Base-by-base conservation (phyloP, 495 filamentous ascomycete genomes). In the Hypoxylon lienhwacheense region DNA sequence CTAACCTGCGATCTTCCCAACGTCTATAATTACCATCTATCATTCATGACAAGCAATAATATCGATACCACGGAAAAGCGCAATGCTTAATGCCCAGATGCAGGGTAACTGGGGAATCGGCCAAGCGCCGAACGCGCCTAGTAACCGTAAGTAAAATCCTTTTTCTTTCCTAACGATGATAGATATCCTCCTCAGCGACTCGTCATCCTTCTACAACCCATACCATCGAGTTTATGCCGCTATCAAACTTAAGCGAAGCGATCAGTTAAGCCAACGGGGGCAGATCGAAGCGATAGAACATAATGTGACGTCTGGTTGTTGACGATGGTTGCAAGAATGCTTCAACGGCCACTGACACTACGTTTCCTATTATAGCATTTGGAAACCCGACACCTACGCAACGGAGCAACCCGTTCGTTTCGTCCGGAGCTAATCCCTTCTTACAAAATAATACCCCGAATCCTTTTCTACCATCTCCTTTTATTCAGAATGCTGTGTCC, bases 61-160 rank as follows among this genome's bases (percentile, higher is more conserved):
- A 5, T 7, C 37, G 14, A 34, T 21, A 31, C 14, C 22, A 35
- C 40, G 40, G 41, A 17, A 26, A 41, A 47, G 20, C 61, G 54
- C 57, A 41, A 67, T 67, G 64, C 31, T 58, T 60, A 54, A 60
- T 58, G 12, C 57, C 43, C 43, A 53, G 61, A 56, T 33, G 17
- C 57, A 67, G 40, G 57, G 53, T 54, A 54, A 58, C 50, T 67
- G 64, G 64, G 64, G 61, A 50, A 28, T 36, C 40, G 47, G 51
- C 47, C 42, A 31, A 20, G 26, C 12, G 47, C 24, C 61, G 53
- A 47, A 39, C 31, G 42, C 47, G 42, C 45, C 53, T 42, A 49
- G 19, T 49, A 67, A 67, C 57, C 61, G 64, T 67, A 67, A 67
- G 64, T 67, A 53, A 41, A 52, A 34, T 41, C 42, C 44, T 48